Conservation (phyloP, 2,329 filamentous ascomycete genomes). For the Emergomyces orientalis region DNA sequence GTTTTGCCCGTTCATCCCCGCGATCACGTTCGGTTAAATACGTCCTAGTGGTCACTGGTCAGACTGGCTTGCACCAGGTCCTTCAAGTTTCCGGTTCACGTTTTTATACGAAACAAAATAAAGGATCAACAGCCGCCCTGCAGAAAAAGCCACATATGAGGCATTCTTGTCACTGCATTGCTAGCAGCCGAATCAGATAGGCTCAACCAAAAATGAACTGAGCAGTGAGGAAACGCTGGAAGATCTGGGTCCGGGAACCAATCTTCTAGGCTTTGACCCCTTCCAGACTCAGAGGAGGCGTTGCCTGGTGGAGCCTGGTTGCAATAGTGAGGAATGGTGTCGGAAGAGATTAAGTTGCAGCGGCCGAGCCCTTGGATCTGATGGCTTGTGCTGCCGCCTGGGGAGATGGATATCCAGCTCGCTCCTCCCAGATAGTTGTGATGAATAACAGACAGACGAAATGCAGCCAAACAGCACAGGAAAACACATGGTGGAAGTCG, state of each 20-base stretch:
- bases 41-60: neutral
- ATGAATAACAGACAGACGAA: neutral
- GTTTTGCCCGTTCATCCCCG: neutral
- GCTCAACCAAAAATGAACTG: neutral
- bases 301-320: neutral
- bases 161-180: neutral
- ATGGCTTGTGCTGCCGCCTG: neutral
- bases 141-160: neutral
- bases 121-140: neutral
- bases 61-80: neutral
- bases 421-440: neutral
- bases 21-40: neutral
- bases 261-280: neutral
- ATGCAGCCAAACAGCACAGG: neutral
- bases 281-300: neutral
- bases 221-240: neutral
- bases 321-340: slow-evolving; percentile 4
- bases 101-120: neutral
- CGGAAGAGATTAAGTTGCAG: neutral
- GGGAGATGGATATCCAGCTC: neutral
- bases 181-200: neutral
- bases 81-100: too few species aligned
- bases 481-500: neutral
- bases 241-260: neutral
- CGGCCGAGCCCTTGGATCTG: neutral